These are phyloP conservation scores for Domatiomyces globalis DNA, from an alignment of 2,329 filamentous ascomycete genomes.

Conservation along the genomic window DNA sequence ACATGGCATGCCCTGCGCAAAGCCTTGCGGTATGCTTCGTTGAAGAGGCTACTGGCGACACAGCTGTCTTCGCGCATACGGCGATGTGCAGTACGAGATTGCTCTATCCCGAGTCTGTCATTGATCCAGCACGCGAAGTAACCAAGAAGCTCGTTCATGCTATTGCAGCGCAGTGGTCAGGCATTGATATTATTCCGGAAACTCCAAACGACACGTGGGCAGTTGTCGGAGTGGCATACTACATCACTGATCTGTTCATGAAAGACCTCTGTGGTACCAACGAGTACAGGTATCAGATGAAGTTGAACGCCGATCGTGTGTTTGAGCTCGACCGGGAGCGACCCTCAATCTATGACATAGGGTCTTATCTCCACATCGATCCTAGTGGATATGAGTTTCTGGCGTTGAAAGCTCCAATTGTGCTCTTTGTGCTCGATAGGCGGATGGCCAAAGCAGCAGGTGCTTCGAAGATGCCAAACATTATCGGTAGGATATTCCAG, in stretches of 20 bases:
- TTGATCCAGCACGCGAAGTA: slow-evolving; percentile 70
- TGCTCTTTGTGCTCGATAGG: slow-evolving; percentile 87
- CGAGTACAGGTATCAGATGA: slow-evolving; percentile 82
- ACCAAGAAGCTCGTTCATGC: slow-evolving; percentile 71
- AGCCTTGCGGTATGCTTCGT: slow-evolving; percentile 91
- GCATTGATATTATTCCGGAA: slow-evolving; percentile 79
- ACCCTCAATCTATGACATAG: slow-evolving; percentile 69
- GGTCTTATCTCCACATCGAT: slow-evolving; percentile 62
- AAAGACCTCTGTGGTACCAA: slow-evolving; percentile 85
- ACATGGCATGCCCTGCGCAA: slow-evolving; percentile 79
- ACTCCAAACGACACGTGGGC: slow-evolving; percentile 74
- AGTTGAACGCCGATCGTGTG: slow-evolving; percentile 66
- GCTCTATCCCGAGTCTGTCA: slow-evolving; percentile 69
- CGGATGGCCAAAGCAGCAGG: slow-evolving; percentile 78
- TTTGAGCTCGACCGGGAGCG: slow-evolving; percentile 68
- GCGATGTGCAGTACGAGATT: slow-evolving; percentile 77
- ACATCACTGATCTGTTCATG: slow-evolving; percentile 90
- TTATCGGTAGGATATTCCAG: slow-evolving; percentile 72
- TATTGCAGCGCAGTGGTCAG: slow-evolving; percentile 84
- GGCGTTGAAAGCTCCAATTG: slow-evolving; percentile 73
- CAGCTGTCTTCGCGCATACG: slow-evolving; percentile 64
- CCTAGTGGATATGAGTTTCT: slow-evolving; percentile 82
- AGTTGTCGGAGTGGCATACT: slow-evolving; percentile 77
- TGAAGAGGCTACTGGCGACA: slow-evolving; percentile 69
- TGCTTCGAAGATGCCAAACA: slow-evolving; percentile 67